phyloP scores from a whole-genome alignment of 495 filamentous ascomycete genomes.

The Aspergillus ostianus region DNA sequence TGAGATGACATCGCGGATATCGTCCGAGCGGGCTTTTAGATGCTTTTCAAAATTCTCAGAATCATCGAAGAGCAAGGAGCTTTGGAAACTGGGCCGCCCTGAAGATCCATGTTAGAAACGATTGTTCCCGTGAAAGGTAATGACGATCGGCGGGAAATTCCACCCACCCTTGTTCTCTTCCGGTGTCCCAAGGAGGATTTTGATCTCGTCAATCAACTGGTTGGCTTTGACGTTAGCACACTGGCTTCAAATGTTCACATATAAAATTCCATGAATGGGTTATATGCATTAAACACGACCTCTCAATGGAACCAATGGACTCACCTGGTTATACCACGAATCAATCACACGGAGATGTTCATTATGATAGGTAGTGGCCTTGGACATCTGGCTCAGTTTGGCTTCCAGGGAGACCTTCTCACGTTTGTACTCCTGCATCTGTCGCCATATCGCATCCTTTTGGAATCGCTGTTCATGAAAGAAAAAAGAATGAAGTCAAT shows the following conservation, averaged over 20 bases:
- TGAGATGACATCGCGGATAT: slow-evolving; percentile 61
- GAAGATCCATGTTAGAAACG: not conserved
- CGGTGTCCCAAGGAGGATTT: slow-evolving; percentile 58
- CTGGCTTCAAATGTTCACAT: slow-evolving; percentile 1
- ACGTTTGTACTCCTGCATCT: slow-evolving; percentile 96
- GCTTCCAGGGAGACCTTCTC: slow-evolving; percentile 76
- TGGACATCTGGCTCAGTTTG: slow-evolving; percentile 71
- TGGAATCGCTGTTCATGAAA: slow-evolving; percentile 70
- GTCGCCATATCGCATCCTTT: slow-evolving; percentile 95
- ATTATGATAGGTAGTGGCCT: slow-evolving; percentile 75
- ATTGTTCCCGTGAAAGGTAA: not conserved
- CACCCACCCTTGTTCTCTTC: slow-evolving; percentile 56
- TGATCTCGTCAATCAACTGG: slow-evolving; percentile 84
- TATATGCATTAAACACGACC: not conserved
- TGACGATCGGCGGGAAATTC: not conserved
- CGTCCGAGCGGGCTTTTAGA: slow-evolving; percentile 57
- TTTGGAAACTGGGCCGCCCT: slow-evolving; percentile 31
- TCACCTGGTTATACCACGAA: slow-evolving; percentile 88
- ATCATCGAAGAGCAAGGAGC: slow-evolving; percentile 37
- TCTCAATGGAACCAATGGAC: slow-evolving; percentile 15
- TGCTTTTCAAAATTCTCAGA: slow-evolving; percentile 70
- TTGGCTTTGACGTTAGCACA: slow-evolving; percentile 19
- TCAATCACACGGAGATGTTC: slow-evolving; percentile 89
- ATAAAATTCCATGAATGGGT: not conserved
- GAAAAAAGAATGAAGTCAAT: not conserved